Evolutionary conservation across 306 rosid genomes (phyloP).

Genomic region (Vicia villosa): DNA sequence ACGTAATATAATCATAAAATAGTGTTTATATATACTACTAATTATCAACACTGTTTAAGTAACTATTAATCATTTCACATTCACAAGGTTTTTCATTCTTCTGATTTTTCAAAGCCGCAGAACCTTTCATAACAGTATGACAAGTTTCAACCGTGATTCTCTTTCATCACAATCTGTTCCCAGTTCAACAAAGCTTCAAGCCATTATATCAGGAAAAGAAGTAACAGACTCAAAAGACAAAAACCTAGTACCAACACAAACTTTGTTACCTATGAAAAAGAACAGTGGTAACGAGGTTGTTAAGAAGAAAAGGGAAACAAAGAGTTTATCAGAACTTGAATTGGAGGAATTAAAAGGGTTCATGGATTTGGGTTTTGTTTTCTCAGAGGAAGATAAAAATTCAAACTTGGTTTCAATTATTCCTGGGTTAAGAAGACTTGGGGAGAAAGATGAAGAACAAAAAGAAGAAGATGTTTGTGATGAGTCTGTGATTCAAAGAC

Average conservation of each 20-base stretch:
- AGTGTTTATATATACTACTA: conserved; percentile 3
- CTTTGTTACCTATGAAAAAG: conserved; percentile 33
- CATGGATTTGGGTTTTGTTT: conserved; percentile 91
- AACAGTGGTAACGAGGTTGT: neutral
- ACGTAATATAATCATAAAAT: conserved; percentile 35
- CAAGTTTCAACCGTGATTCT: conserved; percentile 46
- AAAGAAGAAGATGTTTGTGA: conserved; percentile 24
- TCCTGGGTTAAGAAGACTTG: conserved; percentile 79
- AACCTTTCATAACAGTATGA: conserved; percentile 41
- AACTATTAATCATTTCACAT: neutral
- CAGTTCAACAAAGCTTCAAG: conserved; percentile 46
- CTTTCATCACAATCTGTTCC: conserved; percentile 60
- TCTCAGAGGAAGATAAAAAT: conserved; percentile 75
- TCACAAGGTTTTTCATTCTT: neutral
- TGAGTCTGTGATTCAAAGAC: conserved; percentile 53
- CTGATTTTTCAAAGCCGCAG: conserved; percentile 35
- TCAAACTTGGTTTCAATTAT: conserved; percentile 77
- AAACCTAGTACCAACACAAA: conserved; percentile 16
- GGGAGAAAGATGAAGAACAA: conserved; percentile 40
- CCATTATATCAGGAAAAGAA: conserved; percentile 61
- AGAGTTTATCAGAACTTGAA: conserved; percentile 85
- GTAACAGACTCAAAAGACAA: conserved; percentile 35
- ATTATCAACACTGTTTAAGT: neutral
- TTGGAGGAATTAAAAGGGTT: conserved; percentile 89
- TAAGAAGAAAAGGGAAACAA: conserved; percentile 50